phyloP scores from a whole-genome alignment of 2,329 filamentous ascomycete genomes.

The Exserohilum turcica region DNA sequence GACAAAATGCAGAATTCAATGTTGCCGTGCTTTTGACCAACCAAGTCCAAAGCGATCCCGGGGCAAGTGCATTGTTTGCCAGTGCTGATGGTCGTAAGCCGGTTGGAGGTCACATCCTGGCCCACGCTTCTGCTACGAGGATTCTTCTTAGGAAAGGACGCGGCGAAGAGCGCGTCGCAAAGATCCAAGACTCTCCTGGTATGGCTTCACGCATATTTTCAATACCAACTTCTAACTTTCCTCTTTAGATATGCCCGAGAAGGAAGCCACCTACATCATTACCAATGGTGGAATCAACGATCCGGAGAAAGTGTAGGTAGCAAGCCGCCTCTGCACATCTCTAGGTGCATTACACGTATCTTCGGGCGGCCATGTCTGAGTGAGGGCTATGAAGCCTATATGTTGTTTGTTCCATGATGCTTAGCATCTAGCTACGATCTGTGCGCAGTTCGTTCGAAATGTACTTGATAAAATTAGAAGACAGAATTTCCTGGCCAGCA shows the following conservation, averaged over 20 bases:
- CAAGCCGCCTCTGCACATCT: not conserved
- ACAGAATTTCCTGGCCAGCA: not conserved
- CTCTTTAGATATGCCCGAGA: conserved; percentile 66
- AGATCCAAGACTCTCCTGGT: conserved; percentile 71
- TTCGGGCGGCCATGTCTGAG: not conserved
- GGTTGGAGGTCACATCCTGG: conserved; percentile 70
- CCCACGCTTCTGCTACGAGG: conserved; percentile 70
- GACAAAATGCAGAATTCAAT: conserved; percentile 62
- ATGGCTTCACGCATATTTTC: conserved; percentile 15
- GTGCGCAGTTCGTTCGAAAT: not conserved
- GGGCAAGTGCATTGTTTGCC: conserved; percentile 69
- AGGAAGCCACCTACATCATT: conserved; percentile 72
- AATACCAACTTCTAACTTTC: conserved; percentile 23
- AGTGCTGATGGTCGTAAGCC: conserved; percentile 71
- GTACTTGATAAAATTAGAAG: not conserved
- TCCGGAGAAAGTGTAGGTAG: conserved; percentile 62
- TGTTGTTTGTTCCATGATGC: not conserved
- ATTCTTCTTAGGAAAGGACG: conserved; percentile 70
- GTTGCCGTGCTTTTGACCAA: conserved; percentile 65
- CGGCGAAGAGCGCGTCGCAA: conserved; percentile 72
- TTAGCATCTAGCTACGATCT: not conserved
- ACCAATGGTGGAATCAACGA: conserved; percentile 72
- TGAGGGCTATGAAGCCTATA: not conserved
- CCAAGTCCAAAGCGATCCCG: conserved; percentile 73
- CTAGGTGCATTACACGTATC: not conserved